phyloP scores from a whole-genome alignment of 73 alveolate species.

The Symbiodinium pilosum region DNA sequence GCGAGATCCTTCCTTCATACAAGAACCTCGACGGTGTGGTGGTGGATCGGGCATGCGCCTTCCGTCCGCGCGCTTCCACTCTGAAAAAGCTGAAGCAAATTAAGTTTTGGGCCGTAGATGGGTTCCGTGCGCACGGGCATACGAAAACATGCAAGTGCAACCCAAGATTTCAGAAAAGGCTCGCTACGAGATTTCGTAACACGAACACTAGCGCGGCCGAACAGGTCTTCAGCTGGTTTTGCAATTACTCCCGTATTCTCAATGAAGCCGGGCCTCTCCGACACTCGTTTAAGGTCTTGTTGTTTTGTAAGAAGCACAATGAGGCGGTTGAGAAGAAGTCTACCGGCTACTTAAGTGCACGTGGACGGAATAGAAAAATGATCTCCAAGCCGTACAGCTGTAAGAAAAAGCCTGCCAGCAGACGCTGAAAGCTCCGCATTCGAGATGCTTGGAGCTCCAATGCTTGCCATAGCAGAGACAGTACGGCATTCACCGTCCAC shows the following conservation, averaged over 20 bases:
- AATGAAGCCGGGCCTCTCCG: background rate
- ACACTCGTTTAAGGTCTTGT: background rate
- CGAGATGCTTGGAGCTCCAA: background rate
- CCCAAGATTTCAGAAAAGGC: background rate
- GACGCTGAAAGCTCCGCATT: background rate
- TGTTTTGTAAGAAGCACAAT: background rate
- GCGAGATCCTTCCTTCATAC: background rate
- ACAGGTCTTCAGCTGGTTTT: constrained; percentile 13
- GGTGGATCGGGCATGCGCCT: background rate
- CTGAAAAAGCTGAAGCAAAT: background rate
- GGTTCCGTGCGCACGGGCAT: background rate
- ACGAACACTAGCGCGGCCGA: constrained; percentile 2
- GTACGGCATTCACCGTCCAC: background rate
- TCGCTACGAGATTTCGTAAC: background rate
- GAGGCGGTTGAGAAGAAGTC: background rate
- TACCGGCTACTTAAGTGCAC: background rate
- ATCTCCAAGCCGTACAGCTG: background rate
- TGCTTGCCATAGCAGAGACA: background rate
- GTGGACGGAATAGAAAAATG: background rate
- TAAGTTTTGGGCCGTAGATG: background rate
- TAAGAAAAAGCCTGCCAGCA: background rate
- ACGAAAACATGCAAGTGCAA: background rate
- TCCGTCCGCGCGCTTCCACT: background rate
- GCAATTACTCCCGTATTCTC: background rate
- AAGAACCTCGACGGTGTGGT: background rate